Evolutionary conservation across 176 grass and related monocot species (phyloP).

Genomic region (Rhynchospora pubera): DNA sequence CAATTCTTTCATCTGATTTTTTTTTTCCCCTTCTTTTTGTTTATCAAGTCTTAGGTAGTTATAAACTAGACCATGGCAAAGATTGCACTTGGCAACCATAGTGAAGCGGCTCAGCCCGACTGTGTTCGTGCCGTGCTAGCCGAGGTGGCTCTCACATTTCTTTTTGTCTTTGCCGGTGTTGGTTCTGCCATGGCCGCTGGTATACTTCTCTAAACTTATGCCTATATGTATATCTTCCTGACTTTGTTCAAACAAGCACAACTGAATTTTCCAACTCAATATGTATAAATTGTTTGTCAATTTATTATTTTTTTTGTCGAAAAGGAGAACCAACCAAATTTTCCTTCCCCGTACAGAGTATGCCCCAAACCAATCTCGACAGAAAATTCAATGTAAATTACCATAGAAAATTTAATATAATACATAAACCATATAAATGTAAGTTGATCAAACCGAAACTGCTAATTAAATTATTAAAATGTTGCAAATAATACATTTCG

Average conservation of each 20-base stretch:
- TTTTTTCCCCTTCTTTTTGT: not conserved
- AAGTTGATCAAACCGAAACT: not conserved
- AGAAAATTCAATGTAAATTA: too few relatives aligned
- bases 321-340: not conserved
- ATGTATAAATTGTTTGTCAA: not conserved
- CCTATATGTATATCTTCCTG: not conserved
- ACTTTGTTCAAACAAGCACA: not conserved
- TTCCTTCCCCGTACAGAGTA: too few relatives aligned
- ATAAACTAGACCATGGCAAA: constrained; percentile 38
- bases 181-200: constrained; percentile 66
- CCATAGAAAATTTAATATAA: too few relatives aligned
- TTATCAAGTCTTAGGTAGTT: not conserved
- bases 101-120: constrained; percentile 46
- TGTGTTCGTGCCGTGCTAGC: constrained; percentile 59
- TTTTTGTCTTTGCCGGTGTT: constrained; percentile 87
- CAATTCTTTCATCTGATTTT: not conserved
- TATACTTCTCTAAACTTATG: constrained; percentile 3
- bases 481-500: not conserved
- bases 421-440: too few relatives aligned
- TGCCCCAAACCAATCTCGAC: too few relatives aligned
- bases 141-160: constrained; percentile 82
- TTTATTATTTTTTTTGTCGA: not conserved
- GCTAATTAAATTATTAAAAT: not conserved
- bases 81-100: constrained; percentile 53
- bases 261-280: not conserved